These are phyloP conservation scores for Hericium rajendrae DNA, from an alignment of 768 basidiomycete species.

Conservation along the genomic window DNA sequence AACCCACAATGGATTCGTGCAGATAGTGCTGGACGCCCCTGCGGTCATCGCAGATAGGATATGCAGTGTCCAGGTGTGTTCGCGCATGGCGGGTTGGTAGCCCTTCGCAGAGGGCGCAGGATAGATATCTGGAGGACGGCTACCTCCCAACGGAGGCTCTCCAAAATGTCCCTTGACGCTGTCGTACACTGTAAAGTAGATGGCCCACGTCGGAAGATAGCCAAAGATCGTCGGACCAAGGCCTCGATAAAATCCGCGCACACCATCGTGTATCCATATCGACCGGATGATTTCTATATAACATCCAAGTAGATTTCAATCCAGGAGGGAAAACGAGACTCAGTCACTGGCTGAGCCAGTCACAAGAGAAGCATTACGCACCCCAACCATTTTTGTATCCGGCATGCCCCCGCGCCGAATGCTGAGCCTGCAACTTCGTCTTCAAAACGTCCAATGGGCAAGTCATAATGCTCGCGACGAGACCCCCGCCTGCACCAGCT, in stretches of 20 bases:
- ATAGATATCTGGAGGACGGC: conserved; percentile 45
- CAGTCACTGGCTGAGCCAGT: neutral
- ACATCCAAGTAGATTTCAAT: conserved; percentile 3
- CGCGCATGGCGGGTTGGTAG: conserved; percentile 70
- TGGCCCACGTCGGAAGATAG: conserved; percentile 98
- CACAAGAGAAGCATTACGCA: conserved; percentile 2
- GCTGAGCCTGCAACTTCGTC: conserved; percentile 95
- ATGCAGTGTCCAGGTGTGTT: conserved; percentile 81
- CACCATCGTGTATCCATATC: conserved; percentile 57
- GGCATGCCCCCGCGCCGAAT: conserved; percentile 52
- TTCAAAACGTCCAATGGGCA: conserved; percentile 98
- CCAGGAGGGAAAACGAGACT: conserved; percentile 2
- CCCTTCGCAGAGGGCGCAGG: conserved; percentile 81
- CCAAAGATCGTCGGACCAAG: conserved; percentile 93
- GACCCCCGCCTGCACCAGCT: conserved; percentile 94
- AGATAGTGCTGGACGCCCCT: conserved; percentile 85
- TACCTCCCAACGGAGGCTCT: conserved; percentile 41
- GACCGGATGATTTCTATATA: conserved; percentile 31
- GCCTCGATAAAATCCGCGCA: conserved; percentile 92
- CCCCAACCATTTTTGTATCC: conserved; percentile 38
- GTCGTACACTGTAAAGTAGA: conserved; percentile 97
- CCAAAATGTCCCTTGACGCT: conserved; percentile 83
- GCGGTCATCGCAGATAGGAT: conserved; percentile 94
- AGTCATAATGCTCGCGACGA: conserved; percentile 87
- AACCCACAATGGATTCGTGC: conserved; percentile 96